These are phyloP conservation scores for Cinchona pubescens DNA, from an alignment of 257 asterid genomes.

Conservation along the genomic window DNA sequence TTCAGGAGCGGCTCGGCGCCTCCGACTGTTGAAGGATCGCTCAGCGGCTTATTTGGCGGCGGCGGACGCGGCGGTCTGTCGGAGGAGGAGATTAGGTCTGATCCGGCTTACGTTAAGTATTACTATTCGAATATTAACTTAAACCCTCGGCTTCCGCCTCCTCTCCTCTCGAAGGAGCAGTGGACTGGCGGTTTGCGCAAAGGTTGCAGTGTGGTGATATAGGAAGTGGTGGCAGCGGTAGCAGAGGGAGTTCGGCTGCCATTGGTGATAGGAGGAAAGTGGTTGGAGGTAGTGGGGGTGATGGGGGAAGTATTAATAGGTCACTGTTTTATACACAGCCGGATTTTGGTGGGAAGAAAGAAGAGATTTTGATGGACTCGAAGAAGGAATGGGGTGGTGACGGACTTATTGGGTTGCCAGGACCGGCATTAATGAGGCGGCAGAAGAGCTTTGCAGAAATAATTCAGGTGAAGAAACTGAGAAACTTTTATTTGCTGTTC, in stretches of 20 bases:
- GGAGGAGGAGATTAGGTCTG: constrained; percentile 68
- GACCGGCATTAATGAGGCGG: constrained; percentile 43
- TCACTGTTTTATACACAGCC: constrained; percentile 51
- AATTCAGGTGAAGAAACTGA: constrained; percentile 50
- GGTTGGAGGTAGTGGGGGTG: constrained; percentile 21
- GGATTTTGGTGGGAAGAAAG: constrained; percentile 38
- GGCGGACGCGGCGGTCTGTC: constrained; percentile 21
- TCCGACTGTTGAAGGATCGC: constrained; percentile 56
- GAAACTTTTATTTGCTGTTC: not conserved
- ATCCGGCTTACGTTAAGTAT: constrained; percentile 62
- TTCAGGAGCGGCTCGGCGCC: constrained; percentile 72
- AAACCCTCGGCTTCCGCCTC: constrained; percentile 71
- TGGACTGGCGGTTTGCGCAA: constrained; percentile 48
- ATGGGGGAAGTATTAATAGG: constrained; percentile 25
- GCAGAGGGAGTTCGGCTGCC: constrained; percentile 20
- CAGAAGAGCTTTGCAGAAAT: constrained; percentile 58
- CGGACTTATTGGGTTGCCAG: constrained; percentile 60
- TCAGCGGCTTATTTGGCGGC: constrained; percentile 27
- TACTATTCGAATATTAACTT: constrained; percentile 61
- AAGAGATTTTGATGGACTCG: constrained; percentile 33
- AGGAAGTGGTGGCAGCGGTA: constrained; percentile 20
- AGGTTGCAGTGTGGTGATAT: constrained; percentile 39
- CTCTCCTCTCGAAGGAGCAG: constrained; percentile 44
- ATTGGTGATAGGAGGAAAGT: constrained; percentile 58
- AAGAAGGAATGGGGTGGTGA: constrained; percentile 57